Evolutionary conservation across 1,284 basidiomycete genomes (phyloP), one percentile per base, ranked within the genome.

Genomic region (Macrocystidia cucumis): DNA sequence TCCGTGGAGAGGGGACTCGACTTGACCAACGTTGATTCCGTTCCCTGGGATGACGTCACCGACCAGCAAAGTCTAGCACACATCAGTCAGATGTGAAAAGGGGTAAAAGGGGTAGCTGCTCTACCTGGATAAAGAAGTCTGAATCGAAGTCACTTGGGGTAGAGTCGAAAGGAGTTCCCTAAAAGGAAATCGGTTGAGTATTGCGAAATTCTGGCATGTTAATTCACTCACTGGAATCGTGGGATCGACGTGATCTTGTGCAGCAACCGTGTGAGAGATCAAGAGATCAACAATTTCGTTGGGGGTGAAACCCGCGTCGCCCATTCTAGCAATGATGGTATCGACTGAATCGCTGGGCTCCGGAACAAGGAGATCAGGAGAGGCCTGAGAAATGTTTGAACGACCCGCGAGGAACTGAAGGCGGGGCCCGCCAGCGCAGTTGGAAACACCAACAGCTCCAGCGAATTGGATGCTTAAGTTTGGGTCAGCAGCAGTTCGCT

Each of bases 211-310:
- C n/a, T n/a, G n/a, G n/a, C n/a, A n/a, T n/a, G n/a, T n/a, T n/a
- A n/a, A n/a, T n/a, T n/a, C n/a, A n/a, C n/a, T n/a, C n/a, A n/a
- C n/a, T 12, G 4, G 12, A 35, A 54, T 48, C 14, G 47, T 47
- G 9, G 49, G 38, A 34, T 57, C 52, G 12, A 60, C 44, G 25
- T 48, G 48, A 30, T 61, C 56, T 28, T 45, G 49, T 18, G 60
- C 57, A 32, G 62, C 62, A 34, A 67, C 40, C 5, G 60, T 52
- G 47, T 67, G 63, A 45, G 58, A 60, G 19, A 61, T 55, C 9
- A 68, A 54, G 30, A 67, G 55, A 20, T 60, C 62, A 29, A 70
- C 59, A 16, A 64, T 56, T 45, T 68, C 63, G 21, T 45, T 49
- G 3, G 63, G 47, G 34, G 44, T 48, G 49, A 69, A 62, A 7